Evolutionary conservation across 2,329 filamentous ascomycete species (phyloP).

Genomic region (Fusarium buxicola): DNA sequence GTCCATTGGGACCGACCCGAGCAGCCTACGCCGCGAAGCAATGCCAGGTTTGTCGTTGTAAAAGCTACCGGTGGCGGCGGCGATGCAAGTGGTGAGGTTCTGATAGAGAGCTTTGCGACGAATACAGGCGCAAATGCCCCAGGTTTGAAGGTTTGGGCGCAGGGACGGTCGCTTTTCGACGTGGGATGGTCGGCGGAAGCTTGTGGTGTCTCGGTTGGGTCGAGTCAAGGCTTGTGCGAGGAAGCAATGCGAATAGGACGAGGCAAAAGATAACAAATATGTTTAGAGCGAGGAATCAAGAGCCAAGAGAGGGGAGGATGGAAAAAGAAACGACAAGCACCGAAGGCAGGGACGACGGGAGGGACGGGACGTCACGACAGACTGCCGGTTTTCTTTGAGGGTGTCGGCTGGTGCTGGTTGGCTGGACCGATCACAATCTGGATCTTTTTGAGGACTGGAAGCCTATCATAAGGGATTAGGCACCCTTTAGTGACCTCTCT

Average conservation of each 20-base stretch:
- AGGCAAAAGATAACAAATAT: constrained; percentile 15
- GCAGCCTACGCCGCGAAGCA: constrained; percentile 44
- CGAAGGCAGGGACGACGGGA: constrained; percentile 32
- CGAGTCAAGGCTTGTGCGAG: constrained; percentile 12
- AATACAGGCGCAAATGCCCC: constrained; percentile 28
- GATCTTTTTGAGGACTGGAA: constrained; percentile 2
- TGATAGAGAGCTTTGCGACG: constrained; percentile 11
- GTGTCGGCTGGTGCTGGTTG: constrained; percentile 24
- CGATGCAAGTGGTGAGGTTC: constrained; percentile 11
- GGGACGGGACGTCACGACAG: constrained; percentile 37
- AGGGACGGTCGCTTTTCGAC: constrained; percentile 18
- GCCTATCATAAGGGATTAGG: constrained; percentile 27
- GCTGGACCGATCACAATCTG: constrained; percentile 17
- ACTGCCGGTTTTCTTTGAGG: constrained; percentile 9
- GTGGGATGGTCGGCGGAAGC: constrained; percentile 15
- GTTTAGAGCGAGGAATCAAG: constrained; percentile 22
- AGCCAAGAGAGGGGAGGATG: constrained; percentile 29
- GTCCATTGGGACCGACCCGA: constrained; percentile 55
- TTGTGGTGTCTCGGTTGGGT: constrained; percentile 21
- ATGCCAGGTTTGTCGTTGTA: constrained; percentile 33
- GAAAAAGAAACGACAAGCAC: constrained; percentile 39
- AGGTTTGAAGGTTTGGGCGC: constrained; percentile 19
- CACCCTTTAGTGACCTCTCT: constrained; percentile 21
- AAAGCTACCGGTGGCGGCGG: constrained; percentile 19
- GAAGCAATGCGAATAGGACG: constrained; percentile 5